These are phyloP conservation scores for Carex sylvatica DNA, from an alignment of 202 grass and related monocot genomes.

Conservation along the genomic window DNA sequence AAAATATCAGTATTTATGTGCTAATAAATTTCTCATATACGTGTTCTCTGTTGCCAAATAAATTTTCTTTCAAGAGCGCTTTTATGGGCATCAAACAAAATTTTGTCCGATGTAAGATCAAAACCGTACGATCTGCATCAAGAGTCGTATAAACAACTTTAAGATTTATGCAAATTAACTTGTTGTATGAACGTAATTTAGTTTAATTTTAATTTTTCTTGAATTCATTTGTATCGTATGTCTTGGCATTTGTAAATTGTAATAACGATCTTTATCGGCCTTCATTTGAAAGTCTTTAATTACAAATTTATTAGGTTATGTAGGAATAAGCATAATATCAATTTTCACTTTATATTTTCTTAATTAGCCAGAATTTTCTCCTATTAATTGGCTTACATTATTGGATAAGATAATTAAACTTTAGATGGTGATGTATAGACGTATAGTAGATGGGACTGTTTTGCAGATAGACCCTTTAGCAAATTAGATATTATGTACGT, in stretches of 20 bases:
- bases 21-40: not conserved
- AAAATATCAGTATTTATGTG: not conserved
- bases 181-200: not conserved
- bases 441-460: not conserved
- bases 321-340: too few relatives aligned
- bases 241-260: not conserved
- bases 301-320: not conserved
- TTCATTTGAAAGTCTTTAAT: not conserved
- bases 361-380: not conserved
- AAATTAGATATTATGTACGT: too few relatives aligned
- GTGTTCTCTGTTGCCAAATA: too few relatives aligned
- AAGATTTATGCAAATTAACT: not conserved
- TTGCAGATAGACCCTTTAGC: not conserved
- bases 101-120: too few relatives aligned
- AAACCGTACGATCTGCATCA: too few relatives aligned
- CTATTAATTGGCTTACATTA: not conserved
- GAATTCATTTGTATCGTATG: not conserved
- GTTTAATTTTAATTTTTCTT: not conserved
- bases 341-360: not conserved
- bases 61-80: too few relatives aligned
- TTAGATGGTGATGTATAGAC: not conserved
- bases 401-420: not conserved
- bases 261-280: not conserved
- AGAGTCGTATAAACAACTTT: too few relatives aligned
- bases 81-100: too few relatives aligned